phyloP scores from a whole-genome alignment of 164 flowering plant genomes.

The Tinospora cordifolia region DNA sequence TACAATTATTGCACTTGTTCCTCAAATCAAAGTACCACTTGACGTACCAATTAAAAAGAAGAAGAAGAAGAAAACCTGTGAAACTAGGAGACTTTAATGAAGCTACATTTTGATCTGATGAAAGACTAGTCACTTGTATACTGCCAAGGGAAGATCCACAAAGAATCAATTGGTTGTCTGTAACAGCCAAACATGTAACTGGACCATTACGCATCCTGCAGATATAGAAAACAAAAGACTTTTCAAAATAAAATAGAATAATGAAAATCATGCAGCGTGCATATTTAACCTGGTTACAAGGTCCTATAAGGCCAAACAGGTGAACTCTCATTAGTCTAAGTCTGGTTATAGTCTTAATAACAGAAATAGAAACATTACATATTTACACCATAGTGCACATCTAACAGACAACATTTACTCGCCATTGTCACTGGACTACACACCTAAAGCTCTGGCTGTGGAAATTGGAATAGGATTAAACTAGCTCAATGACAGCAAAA shows the following conservation, averaged over 20 bases:
- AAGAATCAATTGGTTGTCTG: constrained; percentile 60
- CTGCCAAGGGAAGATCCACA: constrained; percentile 73
- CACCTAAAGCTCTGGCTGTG: neutral
- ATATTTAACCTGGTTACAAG: neutral
- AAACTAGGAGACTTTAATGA: constrained; percentile 35
- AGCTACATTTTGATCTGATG: constrained; percentile 50
- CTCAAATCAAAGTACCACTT: neutral
- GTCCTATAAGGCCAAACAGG: neutral
- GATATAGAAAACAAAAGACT: constrained; percentile 2
- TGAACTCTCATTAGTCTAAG: neutral
- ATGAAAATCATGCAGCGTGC: neutral
- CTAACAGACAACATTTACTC: neutral
- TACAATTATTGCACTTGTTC: neutral
- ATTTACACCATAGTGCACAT: neutral
- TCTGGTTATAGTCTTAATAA: neutral
- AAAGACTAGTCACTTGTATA: constrained; percentile 49
- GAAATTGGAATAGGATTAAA: neutral
- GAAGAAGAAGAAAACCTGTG: constrained; percentile 37
- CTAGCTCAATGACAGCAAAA: neutral
- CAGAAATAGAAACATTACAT: neutral
- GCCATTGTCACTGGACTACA: neutral
- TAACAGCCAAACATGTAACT: constrained; percentile 56
- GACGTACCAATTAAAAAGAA: constrained; percentile 4
- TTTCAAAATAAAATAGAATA: neutral
- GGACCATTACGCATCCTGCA: constrained; percentile 73